Percentiles rank a stretch among this genome's conserved stretches.
phyloP scores from a whole-genome alignment of 805 yeast species.

The Pichia kluyveri region DNA sequence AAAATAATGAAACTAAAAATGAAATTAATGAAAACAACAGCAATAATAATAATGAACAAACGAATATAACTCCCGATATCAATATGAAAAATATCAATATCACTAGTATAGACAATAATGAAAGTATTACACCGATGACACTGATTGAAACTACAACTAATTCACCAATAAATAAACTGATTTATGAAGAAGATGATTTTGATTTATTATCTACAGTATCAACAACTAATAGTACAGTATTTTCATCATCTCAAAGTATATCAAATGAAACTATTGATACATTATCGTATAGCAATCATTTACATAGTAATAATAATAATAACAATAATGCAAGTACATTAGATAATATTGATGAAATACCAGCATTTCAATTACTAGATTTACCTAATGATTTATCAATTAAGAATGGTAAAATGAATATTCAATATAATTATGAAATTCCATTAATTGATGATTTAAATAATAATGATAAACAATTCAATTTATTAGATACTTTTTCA shows the following conservation, averaged over 20 bases:
- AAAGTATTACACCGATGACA: too few species aligned
- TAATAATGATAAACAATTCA: neutral
- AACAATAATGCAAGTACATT: neutral
- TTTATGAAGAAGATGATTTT: conserved; percentile 14
- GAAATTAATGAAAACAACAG: neutral
- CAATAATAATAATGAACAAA: neutral
- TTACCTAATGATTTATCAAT: conserved; percentile 2
- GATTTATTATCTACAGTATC: conserved; percentile 21
- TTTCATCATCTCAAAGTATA: conserved; percentile 16
- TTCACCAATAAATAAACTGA: neutral
- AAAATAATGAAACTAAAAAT: neutral
- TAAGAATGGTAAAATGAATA: neutral
- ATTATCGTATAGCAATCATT: neutral
- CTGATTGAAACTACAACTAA: neutral
- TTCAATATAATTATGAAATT: neutral
- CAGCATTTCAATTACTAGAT: conserved; percentile 3
- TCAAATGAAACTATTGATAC: conserved; percentile 24
- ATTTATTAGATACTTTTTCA: neutral
- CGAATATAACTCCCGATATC: too few species aligned
- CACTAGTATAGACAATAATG: too few species aligned
- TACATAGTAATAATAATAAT: neutral
- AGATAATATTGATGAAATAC: neutral
- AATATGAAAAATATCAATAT: too few species aligned
- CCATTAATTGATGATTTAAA: neutral
- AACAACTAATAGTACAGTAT: conserved; percentile 17